Evolutionary conservation across 179 eudicot species (phyloP), one percentile per base, ranked within the genome.

Genomic region (Spergularia azorica): DNA sequence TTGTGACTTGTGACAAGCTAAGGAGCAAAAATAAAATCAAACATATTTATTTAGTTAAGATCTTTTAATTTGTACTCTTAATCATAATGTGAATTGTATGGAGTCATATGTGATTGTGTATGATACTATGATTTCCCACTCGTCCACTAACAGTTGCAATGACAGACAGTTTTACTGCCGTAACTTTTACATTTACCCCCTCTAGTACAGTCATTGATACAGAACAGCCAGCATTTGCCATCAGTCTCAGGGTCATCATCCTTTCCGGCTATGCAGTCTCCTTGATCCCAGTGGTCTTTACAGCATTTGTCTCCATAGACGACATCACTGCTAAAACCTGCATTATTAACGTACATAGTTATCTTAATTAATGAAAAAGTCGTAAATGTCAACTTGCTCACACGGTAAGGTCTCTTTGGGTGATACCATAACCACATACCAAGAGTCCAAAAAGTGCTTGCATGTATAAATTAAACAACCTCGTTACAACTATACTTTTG

Each of bases 171-270:
- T 36, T 64, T 38, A 3, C 9, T 14, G 8, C 69, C 69, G 39
- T 36, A 38, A 12, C 6, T 13, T 64, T 64, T 64, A 46, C 69
- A 64, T 13, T 2, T 13, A 20, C 69, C 69, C 6, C 69, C 69
- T 38, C 0, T 38, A 12, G 50, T 14, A 64, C 69, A 64, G 14
- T 64, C 69, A 15, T 4, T 16, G 8, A 38, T 38, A 39, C 69
- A 64, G 38, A 38, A 64, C 15, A 12, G 6, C 69, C 69, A 64
- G 17, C 69, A 64, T 38, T 64, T 38, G 2, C 69, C 69, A 64
- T 13, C 51, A 15, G 50, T 46, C 9, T 63, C n/a, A 36, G 69
- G 51, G 15, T 64, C 20, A 39, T 64, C 69, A 7, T 64, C 69
- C 15, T 13, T 64, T 64, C 69, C 69, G 0, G 48, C 51, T 38